Percentiles rank a stretch among this genome's conserved stretches.
These are phyloP conservation scores for Talaromyces sp. DNA, from an alignment of 2,329 filamentous ascomycete species.

Conservation along the genomic window DNA sequence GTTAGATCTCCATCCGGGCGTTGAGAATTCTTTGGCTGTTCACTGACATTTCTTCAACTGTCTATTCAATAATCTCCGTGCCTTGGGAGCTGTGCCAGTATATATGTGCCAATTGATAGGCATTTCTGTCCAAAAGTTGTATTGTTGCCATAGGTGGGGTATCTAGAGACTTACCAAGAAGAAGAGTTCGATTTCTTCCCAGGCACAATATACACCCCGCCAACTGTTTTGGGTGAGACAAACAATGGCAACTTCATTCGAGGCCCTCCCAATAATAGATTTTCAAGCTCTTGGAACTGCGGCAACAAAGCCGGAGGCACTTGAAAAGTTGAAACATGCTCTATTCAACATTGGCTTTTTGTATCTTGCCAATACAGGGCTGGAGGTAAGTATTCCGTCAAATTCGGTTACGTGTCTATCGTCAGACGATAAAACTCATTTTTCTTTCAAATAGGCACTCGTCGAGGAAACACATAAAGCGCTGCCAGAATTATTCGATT, in stretches of 20 bases:
- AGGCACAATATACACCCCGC: not conserved
- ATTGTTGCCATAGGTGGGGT: not conserved
- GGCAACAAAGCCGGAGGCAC: conserved; percentile 25
- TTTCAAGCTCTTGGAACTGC: conserved; percentile 26
- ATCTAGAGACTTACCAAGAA: not conserved
- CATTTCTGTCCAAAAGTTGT: not conserved
- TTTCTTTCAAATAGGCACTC: conserved; percentile 2
- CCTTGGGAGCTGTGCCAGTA: not conserved
- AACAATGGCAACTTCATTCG: not conserved
- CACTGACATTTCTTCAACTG: too few species aligned
- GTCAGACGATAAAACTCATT: not conserved
- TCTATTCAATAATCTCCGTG: not conserved
- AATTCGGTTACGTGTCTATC: conserved; percentile 5
- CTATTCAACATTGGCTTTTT: conserved; percentile 37
- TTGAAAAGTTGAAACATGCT: conserved; percentile 29
- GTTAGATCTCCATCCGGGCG: too few species aligned
- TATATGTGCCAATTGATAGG: not conserved
- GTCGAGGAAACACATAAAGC: conserved; percentile 22
- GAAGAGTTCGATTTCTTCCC: not conserved
- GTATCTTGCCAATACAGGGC: conserved; percentile 35
- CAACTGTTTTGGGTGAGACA: not conserved
- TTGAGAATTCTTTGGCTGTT: too few species aligned
- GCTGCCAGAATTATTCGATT: conserved; percentile 24
- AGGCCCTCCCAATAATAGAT: conserved; percentile 22
- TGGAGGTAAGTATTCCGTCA: conserved; percentile 28